These are phyloP conservation scores for Groenewaldozyma sp. DNA, from an alignment of 1,139 yeast species.

Conservation along the genomic window DNA sequence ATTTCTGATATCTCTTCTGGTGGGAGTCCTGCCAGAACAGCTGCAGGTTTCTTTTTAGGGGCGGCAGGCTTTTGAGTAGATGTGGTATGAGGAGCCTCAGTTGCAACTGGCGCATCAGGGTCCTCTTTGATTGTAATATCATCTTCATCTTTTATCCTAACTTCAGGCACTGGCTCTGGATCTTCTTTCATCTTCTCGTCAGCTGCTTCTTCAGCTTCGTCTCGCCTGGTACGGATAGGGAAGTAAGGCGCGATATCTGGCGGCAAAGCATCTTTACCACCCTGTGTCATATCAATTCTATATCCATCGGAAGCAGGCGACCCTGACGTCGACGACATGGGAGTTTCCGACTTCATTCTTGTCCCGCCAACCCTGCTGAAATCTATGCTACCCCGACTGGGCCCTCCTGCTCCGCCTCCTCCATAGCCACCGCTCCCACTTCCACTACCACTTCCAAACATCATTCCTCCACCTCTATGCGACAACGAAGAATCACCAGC, in stretches of 20 bases:
- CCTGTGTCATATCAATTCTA: slow-evolving; percentile 20
- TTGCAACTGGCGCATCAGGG: too few relatives aligned
- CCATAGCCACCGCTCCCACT: background rate
- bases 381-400: background rate
- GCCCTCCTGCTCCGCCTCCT: background rate
- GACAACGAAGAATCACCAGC: slow-evolving; percentile 9
- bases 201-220: slow-evolving; percentile 35
- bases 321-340: slow-evolving; percentile 12
- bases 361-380: background rate
- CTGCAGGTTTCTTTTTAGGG: background rate
- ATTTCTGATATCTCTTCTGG: slow-evolving; percentile 21
- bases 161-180: slow-evolving; percentile 3
- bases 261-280: background rate
- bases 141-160: slow-evolving; percentile 16
- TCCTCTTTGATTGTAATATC: slow-evolving; percentile 5
- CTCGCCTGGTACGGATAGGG: slow-evolving; percentile 24
- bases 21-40: slow-evolving; percentile 9
- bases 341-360: slow-evolving; percentile 19
- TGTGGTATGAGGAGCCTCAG: slow-evolving; percentile 1
- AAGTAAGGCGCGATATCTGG: slow-evolving; percentile 22
- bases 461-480: background rate
- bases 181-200: slow-evolving; percentile 12
- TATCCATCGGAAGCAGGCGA: slow-evolving; percentile 17
- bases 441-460: background rate
- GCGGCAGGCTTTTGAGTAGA: background rate